Evolutionary conservation across 2,329 filamentous ascomycete genomes (phyloP), one percentile per base, ranked within the genome.

Genomic region (Fusarium subtropicale): DNA sequence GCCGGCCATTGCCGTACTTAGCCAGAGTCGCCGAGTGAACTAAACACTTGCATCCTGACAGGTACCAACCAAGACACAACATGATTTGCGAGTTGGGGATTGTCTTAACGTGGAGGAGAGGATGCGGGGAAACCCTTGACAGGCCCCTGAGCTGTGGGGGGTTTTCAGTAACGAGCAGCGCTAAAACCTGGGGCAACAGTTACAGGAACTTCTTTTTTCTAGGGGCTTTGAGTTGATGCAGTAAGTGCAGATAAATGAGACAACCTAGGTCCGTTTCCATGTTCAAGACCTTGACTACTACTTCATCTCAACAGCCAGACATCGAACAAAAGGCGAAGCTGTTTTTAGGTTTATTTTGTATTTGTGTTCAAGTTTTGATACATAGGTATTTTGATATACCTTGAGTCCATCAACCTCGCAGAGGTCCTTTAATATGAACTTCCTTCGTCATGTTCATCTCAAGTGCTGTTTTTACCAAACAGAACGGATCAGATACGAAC

Each of bases 1-100:
- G 77, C 78, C 78, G 78, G 69, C 72, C 76, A 78, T 79, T 79
- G 77, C 78, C 78, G 78, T 68, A 69, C 74, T 68, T 75, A 77
- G 71, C 76, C 76, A 74, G 61, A 55, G 52, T 60, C 60, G 55
- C 65, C 68, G 64, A 63, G 54, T 62, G 45, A 18, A 59, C 26
- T 41, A 52, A 47, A 28, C 18, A 38, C 26, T 46, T 30, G 7
- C 33, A 45, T 30, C n/a, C 12, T 31, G 15, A 24, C 24, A 45
- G 11, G 24, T 30, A 45, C 20, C 20, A 22, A 22, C 58, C 15
- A 56, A 56, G 48, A 56, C 51, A 54, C 20, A n/a, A 7, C 56
- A 42, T 42, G 41, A 26, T 41, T 41, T 41, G 24, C 36, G 36
- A 60, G 52, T 64, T 68, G 44, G 50, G 56, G 52, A 71, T 65